Evolutionary conservation across 2,329 filamentous ascomycete species (phyloP).

Genomic region (Cadophora malorum): DNA sequence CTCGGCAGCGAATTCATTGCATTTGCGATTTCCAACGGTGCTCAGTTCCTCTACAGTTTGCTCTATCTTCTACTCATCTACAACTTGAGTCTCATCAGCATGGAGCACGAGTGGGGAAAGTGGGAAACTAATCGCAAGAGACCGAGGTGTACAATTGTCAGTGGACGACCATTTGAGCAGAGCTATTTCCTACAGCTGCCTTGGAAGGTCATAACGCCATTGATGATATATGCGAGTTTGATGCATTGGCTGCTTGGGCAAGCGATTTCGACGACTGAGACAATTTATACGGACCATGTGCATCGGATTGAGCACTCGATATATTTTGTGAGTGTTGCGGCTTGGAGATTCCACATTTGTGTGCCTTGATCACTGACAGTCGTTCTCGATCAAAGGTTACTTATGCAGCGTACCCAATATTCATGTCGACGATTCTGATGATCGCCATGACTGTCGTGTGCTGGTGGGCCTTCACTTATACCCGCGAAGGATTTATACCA

Average conservation of each 20-base stretch:
- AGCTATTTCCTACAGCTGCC: constrained; percentile 36
- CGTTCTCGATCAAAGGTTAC: constrained; percentile 24
- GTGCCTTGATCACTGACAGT: background rate
- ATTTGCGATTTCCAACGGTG: constrained; percentile 36
- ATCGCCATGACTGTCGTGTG: constrained; percentile 32
- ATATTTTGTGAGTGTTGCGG: constrained; percentile 26
- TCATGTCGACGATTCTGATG: constrained; percentile 33
- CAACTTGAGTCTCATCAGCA: constrained; percentile 36
- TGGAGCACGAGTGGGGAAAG: constrained; percentile 38
- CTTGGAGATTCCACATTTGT: no score
- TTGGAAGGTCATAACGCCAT: constrained; percentile 26
- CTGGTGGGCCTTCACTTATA: constrained; percentile 37
- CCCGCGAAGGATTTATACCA: constrained; percentile 34
- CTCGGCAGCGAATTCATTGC: constrained; percentile 31
- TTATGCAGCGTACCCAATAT: constrained; percentile 35
- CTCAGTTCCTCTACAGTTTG: constrained; percentile 34
- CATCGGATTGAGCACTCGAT: constrained; percentile 30
- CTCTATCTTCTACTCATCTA: constrained; percentile 36
- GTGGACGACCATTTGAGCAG: constrained; percentile 32
- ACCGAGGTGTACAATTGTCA: constrained; percentile 33
- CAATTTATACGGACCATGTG: constrained; percentile 31
- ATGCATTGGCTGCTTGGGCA: constrained; percentile 38
- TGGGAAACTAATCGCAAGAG: constrained; percentile 28
- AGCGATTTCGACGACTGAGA: constrained; percentile 32
- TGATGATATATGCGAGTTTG: constrained; percentile 33